A percentile compares a stretch with the other conserved stretches of the same genome.
Evolutionary conservation across 2,329 filamentous ascomycete genomes (phyloP).

Genomic region (Endocalyx cinctus): DNA sequence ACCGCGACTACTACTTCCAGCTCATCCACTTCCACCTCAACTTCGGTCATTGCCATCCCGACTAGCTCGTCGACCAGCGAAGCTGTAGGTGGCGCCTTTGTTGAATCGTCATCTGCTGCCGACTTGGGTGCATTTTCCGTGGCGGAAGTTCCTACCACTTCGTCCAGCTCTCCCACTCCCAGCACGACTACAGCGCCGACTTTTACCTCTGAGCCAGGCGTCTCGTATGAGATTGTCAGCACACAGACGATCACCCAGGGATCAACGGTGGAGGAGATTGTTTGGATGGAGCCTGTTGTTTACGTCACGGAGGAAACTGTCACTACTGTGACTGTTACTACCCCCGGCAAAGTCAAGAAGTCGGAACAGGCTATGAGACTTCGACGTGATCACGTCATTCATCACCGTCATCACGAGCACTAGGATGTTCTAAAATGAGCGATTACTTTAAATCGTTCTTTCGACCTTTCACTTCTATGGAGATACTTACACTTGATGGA

Average conservation of each 20-base stretch:
- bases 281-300: constrained; percentile 52
- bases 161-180: constrained; percentile 10
- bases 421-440: too few species aligned
- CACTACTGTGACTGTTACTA: constrained; percentile 34
- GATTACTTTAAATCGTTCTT: too few species aligned
- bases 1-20: constrained; percentile 11
- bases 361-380: constrained; percentile 19
- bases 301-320: constrained; percentile 45
- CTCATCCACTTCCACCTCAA: background rate
- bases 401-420: constrained; percentile 30
- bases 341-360: constrained; percentile 23
- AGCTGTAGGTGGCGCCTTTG: constrained; percentile 27
- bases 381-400: constrained; percentile 33
- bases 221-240: constrained; percentile 37
- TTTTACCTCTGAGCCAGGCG: constrained; percentile 26
- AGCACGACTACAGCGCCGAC: constrained; percentile 24
- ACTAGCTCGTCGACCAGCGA: constrained; percentile 10
- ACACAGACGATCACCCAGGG: constrained; percentile 50
- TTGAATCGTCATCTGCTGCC: constrained; percentile 13
- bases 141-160: too few species aligned
- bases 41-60: background rate
- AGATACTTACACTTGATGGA: too few species aligned
- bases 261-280: constrained; percentile 48
- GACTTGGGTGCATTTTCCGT: too few species aligned
- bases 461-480: constrained; percentile 19